phyloP scores from a whole-genome alignment of 1,139 yeast genomes.

The Geotrichum citri-aurantii region DNA sequence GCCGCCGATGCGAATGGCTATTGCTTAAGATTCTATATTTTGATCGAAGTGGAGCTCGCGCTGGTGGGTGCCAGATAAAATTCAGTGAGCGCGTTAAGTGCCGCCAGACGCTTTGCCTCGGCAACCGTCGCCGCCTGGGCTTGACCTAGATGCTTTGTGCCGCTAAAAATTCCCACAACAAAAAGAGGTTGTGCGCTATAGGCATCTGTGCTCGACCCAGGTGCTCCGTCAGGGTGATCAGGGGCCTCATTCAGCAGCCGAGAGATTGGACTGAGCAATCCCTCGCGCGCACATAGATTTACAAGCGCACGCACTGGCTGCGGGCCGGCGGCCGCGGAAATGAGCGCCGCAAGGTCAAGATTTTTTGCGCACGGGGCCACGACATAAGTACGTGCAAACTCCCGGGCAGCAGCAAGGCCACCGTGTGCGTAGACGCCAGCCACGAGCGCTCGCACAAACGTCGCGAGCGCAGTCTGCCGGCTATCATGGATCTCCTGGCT shows the following conservation, averaged over 20 bases:
- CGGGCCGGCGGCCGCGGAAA: slow-evolving; percentile 71
- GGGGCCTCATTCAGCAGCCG: slow-evolving; percentile 83
- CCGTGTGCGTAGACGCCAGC: slow-evolving; percentile 40
- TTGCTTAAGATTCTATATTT: neutral
- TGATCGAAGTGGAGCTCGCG: neutral
- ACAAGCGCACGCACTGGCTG: slow-evolving; percentile 85
- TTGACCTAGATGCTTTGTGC: slow-evolving; percentile 79
- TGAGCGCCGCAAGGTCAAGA: slow-evolving; percentile 63
- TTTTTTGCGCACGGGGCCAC: slow-evolving; percentile 54
- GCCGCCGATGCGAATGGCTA: neutral
- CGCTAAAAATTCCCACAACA: slow-evolving; percentile 87
- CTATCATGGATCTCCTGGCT: slow-evolving; percentile 29
- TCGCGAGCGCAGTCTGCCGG: slow-evolving; percentile 41
- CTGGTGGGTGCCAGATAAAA: slow-evolving; percentile 57
- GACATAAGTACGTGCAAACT: slow-evolving; percentile 65
- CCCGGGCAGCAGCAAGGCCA: slow-evolving; percentile 56
- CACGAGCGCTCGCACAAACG: slow-evolving; percentile 48
- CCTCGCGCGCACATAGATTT: slow-evolving; percentile 69
- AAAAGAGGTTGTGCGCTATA: slow-evolving; percentile 75
- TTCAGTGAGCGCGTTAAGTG: slow-evolving; percentile 81
- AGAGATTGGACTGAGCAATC: slow-evolving; percentile 69
- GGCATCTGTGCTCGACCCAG: slow-evolving; percentile 61
- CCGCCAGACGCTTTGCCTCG: slow-evolving; percentile 91
- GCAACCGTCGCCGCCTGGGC: slow-evolving; percentile 86
- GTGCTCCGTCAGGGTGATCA: neutral